A percentile compares a stretch with the other conserved stretches of the same genome.
phyloP scores from a whole-genome alignment of 768 basidiomycete species.

The Chlorophyllum brunneum region DNA sequence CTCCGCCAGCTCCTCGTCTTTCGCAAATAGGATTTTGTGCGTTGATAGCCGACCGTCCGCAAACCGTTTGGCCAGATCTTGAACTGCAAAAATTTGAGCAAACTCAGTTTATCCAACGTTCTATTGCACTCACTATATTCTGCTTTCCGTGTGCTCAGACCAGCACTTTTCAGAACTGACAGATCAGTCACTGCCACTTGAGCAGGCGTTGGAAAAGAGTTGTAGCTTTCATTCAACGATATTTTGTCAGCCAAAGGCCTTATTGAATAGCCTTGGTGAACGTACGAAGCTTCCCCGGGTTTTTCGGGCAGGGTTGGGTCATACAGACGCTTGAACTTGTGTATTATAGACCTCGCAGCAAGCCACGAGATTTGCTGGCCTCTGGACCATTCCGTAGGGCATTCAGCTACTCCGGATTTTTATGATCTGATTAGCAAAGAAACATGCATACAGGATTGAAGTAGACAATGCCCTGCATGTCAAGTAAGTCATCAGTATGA shows the following conservation, averaged over 20 bases:
- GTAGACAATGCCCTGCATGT: slow-evolving; percentile 56
- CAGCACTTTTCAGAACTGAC: slow-evolving; percentile 61
- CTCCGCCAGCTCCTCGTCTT: slow-evolving; percentile 72
- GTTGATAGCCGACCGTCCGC: slow-evolving; percentile 77
- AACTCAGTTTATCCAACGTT: neutral
- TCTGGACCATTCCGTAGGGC: slow-evolving; percentile 26
- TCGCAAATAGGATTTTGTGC: slow-evolving; percentile 60
- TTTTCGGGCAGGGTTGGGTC: slow-evolving; percentile 73
- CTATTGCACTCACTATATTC: slow-evolving; percentile 65
- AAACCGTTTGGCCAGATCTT: slow-evolving; percentile 77
- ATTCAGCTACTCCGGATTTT: neutral
- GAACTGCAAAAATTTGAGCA: slow-evolving; percentile 41
- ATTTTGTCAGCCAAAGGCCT: neutral
- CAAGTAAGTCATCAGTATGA: neutral
- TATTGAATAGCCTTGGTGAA: neutral
- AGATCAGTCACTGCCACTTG: slow-evolving; percentile 64
- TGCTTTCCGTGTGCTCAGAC: slow-evolving; percentile 80
- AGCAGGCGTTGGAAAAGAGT: slow-evolving; percentile 64
- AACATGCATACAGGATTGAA: slow-evolving; percentile 59
- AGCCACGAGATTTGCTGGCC: slow-evolving; percentile 85
- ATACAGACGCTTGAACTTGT: slow-evolving; percentile 75
- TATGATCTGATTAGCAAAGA: neutral
- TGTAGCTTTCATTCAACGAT: neutral
- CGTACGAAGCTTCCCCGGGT: slow-evolving; percentile 5
- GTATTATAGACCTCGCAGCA: slow-evolving; percentile 80